Evolutionary conservation across 768 basidiomycete genomes (phyloP), one percentile per base, ranked within the genome.

Genomic region (Boletus insuetus): DNA sequence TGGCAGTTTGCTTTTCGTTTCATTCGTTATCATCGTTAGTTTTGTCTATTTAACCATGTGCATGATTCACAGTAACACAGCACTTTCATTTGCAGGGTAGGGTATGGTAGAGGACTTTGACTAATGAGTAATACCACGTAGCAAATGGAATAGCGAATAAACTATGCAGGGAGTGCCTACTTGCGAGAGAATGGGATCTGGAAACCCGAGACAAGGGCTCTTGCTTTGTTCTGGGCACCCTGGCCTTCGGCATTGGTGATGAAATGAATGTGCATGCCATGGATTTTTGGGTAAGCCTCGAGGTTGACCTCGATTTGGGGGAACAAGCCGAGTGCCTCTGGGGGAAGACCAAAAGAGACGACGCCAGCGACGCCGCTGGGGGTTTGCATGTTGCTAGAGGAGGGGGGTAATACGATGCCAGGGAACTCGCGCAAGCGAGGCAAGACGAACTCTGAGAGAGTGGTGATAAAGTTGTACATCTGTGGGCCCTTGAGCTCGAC

Each of bases 231-330:
- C 75, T 97, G 91, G 8, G 95, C 95, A 13, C 92, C 92, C n/a
- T 85, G 73, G 0, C 96, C 96, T 43, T 78, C 77, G 6, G 91
- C 89, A 67, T 89, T 93, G 20, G 96, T 98, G 54, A 94, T 79
- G 68, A 96, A 94, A 69, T 95, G 91, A 37, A 99, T 85, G 67
- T 98, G 91, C 83, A 99, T 91, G 19, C 96, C 96, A 64, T 87
- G 87, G 44, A 83, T 69, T 60, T 82, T 83, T 6, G 94, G 92
- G 69, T 98, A 99, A 29, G 89, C 74, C 65, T 98, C 95, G 41
- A 89, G 72, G 69, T 97, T 97, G 71, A 94, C 87, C 74, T 98
- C 96, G 53, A 98, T 89, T 74, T 96, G 91, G 1, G 96, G 96
- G 78, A 98, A 99, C 63, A 95, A 80, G 8, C 81, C 85, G 81